Percentiles rank a stretch among this genome's conserved stretches.
Evolutionary conservation across 225 moss, liverwort and hornwort species (phyloP).

Genomic region (Asterella californica): DNA sequence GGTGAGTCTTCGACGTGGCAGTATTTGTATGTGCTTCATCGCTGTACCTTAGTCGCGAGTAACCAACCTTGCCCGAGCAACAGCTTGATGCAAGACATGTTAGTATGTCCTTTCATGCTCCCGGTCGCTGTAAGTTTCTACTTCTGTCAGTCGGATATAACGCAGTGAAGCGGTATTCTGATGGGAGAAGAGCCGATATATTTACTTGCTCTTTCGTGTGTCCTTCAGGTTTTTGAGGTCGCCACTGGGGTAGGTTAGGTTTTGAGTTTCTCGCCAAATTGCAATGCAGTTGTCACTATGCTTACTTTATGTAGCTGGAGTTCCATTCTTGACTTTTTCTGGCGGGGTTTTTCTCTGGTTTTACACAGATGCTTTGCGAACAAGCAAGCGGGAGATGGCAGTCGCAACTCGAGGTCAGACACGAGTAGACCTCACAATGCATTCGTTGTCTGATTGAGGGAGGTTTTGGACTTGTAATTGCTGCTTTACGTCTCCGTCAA

Average conservation of each 20-base stretch:
- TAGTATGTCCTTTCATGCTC: not conserved
- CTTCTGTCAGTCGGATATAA: not conserved
- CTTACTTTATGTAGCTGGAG: not conserved
- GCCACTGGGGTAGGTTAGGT: not conserved
- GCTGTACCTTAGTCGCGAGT: not conserved
- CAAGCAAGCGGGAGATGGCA: slow-evolving; percentile 97
- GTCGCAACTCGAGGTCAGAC: slow-evolving; percentile 85
- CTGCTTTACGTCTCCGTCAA: too few species aligned
- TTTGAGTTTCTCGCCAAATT: not conserved
- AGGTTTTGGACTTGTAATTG: not conserved
- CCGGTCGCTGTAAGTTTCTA: not conserved
- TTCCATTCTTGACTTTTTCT: not conserved
- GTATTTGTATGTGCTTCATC: not conserved
- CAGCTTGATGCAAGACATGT: not conserved
- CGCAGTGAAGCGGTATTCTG: not conserved
- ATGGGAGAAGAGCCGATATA: not conserved
- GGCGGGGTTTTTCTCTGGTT: not conserved
- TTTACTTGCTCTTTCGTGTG: not conserved
- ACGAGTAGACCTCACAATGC: not conserved
- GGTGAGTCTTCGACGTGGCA: slow-evolving; percentile 29
- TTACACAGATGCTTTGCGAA: slow-evolving; percentile 78
- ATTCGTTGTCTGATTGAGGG: not conserved
- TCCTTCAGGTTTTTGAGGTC: not conserved
- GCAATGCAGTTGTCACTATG: too few species aligned
- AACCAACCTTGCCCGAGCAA: not conserved